phyloP scores from a whole-genome alignment of 805 yeast species.

The Priceomyces melissophilus region DNA sequence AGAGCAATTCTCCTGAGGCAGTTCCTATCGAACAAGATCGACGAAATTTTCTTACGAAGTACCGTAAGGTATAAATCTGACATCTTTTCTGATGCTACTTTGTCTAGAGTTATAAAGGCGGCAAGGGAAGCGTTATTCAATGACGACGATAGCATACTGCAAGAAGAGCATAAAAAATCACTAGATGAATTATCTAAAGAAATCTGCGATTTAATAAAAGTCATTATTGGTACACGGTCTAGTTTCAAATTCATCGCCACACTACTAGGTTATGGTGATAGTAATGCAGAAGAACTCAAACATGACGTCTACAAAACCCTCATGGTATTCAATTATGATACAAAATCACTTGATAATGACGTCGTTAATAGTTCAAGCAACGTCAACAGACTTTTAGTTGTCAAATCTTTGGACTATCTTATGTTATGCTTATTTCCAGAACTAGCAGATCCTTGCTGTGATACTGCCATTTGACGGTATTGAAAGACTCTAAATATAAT shows the following conservation, averaged over 20 bases:
- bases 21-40: neutral
- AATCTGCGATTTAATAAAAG: slow-evolving; percentile 9
- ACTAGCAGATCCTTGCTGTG: slow-evolving; percentile 6
- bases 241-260: slow-evolving; percentile 1
- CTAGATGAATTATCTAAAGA: slow-evolving; percentile 13
- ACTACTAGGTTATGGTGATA: too few relatives aligned
- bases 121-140: slow-evolving; percentile 5
- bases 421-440: slow-evolving; percentile 23
- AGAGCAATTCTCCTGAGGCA: neutral
- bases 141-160: slow-evolving; percentile 1
- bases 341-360: neutral
- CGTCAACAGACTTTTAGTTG: slow-evolving; percentile 19
- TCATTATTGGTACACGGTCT: neutral
- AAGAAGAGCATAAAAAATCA: neutral
- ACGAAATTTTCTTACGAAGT: too few relatives aligned
- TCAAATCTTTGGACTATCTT: slow-evolving; percentile 20
- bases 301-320: slow-evolving; percentile 13
- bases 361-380: slow-evolving; percentile 8
- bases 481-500: neutral
- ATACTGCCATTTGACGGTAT: neutral
- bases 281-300: slow-evolving; percentile 9
- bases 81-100: slow-evolving; percentile 3
- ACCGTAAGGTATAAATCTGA: neutral
- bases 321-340: slow-evolving; percentile 14
- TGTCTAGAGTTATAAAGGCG: slow-evolving; percentile 4